Evolutionary conservation across 495 filamentous ascomycete species (phyloP).

Genomic region (Entonaema liquescens): DNA sequence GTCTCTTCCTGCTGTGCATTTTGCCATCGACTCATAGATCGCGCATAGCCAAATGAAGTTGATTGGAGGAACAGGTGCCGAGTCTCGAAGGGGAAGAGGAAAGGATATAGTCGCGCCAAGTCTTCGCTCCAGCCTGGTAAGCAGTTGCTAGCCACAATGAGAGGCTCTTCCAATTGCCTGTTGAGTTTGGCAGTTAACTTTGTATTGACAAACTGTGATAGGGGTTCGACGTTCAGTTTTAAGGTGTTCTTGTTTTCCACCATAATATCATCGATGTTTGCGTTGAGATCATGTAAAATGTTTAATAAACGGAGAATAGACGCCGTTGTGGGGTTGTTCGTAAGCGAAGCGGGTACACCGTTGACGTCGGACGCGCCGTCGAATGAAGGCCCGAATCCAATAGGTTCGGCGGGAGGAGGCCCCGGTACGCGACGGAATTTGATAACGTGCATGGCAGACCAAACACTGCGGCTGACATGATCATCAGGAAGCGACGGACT

Average conservation of each 20-base stretch:
- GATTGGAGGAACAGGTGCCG: conserved; percentile 97
- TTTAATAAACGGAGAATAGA: conserved; percentile 89
- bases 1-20: conserved; percentile 85
- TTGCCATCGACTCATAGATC: conserved; percentile 98
- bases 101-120: conserved; percentile 92
- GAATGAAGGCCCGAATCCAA: conserved; percentile 65
- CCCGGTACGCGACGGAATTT: conserved; percentile 89
- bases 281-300: conserved; percentile 92
- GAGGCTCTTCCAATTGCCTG: conserved; percentile 94
- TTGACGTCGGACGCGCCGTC: conserved; percentile 50
- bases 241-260: conserved; percentile 80
- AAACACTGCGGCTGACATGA: conserved; percentile 75
- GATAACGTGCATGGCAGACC: conserved; percentile 89
- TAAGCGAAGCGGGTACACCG: conserved; percentile 81
- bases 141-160: conserved; percentile 97
- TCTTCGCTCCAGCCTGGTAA: conserved; percentile 97
- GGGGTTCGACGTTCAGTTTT: conserved; percentile 77
- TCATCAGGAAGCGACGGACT: conserved; percentile 72
- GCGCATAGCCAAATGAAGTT: conserved; percentile 96
- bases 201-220: conserved; percentile 97
- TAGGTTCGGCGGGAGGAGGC: conserved; percentile 84
- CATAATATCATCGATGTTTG: conserved; percentile 94
- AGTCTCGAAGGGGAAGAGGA: conserved; percentile 99
- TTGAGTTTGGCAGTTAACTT: conserved; percentile 99
- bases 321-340: conserved; percentile 81